Base-by-base conservation (phyloP, 768 basidiomycete species). In the Cystofilobasidium ferigula region DNA sequence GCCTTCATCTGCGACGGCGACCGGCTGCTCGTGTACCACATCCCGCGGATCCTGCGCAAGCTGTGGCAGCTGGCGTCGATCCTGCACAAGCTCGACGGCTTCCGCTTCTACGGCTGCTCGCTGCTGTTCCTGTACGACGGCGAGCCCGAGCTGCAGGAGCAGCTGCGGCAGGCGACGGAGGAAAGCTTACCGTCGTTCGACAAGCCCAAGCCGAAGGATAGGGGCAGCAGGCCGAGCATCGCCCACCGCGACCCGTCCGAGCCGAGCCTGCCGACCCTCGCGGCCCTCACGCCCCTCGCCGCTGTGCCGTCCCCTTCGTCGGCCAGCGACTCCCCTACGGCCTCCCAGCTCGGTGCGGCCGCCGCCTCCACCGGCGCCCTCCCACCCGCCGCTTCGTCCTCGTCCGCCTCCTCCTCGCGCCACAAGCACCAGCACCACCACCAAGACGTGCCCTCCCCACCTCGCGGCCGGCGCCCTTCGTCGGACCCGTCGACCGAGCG, bases 111-210 rank as follows among this genome's bases (percentile, higher is more conserved):
- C 74, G 95, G 95, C 18, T 97, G 94, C 77, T 91, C 88, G 70
- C 83, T 99, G 54, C 84, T 99, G 61, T 83, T 98, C 74, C 94
- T 98, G 73, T 99, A 99, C 76, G 95, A 99, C 73, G 95, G 95
- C 47, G 93, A 98, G 74, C 81, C 79, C 51, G 89, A 92, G 70
- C 82, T 84, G 1, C 95, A 98, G 76, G 86, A 89, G 71, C 70
- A 75, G 26, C 77, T 75, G 62, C 48, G 57, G 35, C 48, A 67
- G 51, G 69, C 66, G 16, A 64, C 72, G 28, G 54, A 68, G 42
- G 56, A 67, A 24, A 42, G 38, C 22, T 24, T 60, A 2, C 58
- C 58, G 20, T 40, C 43, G 14, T 42, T 45, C 8, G 38, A 60
- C 61, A 62, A 62, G 30, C 36, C 48, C 12, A 58, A 43, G 35